These are phyloP conservation scores for Ulota crispa DNA, from an alignment of 225 moss, liverwort and hornwort species.

Conservation along the genomic window DNA sequence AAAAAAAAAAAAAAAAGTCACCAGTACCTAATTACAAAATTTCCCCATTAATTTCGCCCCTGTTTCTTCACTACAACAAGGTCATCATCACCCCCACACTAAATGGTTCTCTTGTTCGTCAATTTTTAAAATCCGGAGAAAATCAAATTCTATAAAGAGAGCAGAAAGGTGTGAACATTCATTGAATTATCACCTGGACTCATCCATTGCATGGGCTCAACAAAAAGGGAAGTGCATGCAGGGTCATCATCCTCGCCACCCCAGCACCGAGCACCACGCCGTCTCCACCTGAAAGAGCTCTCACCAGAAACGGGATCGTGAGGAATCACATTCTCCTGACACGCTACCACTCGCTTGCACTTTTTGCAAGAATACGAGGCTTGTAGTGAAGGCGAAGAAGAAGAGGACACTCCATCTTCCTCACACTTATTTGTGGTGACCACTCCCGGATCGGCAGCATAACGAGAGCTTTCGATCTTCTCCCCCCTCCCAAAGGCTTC, in stretches of 20 bases:
- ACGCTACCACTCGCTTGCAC: constrained; percentile 65
- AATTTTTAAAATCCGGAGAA: background rate
- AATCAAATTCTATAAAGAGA: background rate
- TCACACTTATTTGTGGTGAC: constrained; percentile 40
- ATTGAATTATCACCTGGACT: constrained; percentile 33
- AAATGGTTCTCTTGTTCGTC: background rate
- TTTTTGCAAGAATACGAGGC: constrained; percentile 60
- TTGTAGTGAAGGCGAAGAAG: constrained; percentile 24
- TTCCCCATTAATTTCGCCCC: background rate
- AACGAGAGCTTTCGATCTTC: constrained; percentile 70
- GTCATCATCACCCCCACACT: background rate
- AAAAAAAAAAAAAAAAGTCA: background rate
- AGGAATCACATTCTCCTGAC: constrained; percentile 70
- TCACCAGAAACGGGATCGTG: constrained; percentile 62
- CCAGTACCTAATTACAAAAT: background rate
- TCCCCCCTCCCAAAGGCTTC: constrained; percentile 72
- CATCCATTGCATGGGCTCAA: constrained; percentile 71
- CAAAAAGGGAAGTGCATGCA: constrained; percentile 60
- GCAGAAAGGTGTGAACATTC: background rate
- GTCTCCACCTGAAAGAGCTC: constrained; percentile 71
- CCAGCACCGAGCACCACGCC: constrained; percentile 47
- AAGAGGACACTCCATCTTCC: constrained; percentile 47
- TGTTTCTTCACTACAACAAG: background rate
- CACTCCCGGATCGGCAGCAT: constrained; percentile 63
- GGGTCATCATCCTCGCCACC: constrained; percentile 64